phyloP scores from a whole-genome alignment of 495 filamentous ascomycete genomes.

The Penicillium coffeae region DNA sequence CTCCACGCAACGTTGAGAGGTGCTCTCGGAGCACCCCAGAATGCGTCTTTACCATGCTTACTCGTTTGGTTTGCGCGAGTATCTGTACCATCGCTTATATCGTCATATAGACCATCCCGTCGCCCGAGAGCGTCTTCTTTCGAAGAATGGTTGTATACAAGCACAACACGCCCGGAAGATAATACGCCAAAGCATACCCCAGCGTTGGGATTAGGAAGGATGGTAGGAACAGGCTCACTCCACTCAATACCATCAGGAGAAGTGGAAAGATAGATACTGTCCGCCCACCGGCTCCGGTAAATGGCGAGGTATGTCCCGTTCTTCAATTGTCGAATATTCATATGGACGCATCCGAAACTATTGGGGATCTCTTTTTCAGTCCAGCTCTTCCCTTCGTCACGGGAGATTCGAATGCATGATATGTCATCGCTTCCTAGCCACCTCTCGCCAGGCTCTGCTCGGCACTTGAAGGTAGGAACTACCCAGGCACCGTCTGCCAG shows the following conservation, averaged over 20 bases:
- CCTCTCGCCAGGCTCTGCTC: constrained; percentile 16
- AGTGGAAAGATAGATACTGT: constrained; percentile 18
- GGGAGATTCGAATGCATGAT: constrained; percentile 17
- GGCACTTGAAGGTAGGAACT: constrained; percentile 23
- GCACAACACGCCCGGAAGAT: constrained; percentile 19
- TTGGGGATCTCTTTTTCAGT: constrained; percentile 14
- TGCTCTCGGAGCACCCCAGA: constrained; percentile 24
- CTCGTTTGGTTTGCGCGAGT: constrained; percentile 16
- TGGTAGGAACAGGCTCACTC: constrained; percentile 17
- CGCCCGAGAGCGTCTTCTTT: constrained; percentile 18
- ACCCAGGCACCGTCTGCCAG: constrained; percentile 15
- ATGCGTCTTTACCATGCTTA: constrained; percentile 23
- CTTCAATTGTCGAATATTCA: constrained; percentile 22
- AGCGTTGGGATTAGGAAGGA: constrained; percentile 23
- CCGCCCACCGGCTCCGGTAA: constrained; percentile 24
- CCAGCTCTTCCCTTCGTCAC: constrained; percentile 18
- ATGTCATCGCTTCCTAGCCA: constrained; percentile 26
- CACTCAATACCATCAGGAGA: constrained; percentile 18
- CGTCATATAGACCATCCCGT: constrained; percentile 23
- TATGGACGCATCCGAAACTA: constrained; percentile 22
- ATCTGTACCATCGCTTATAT: constrained; percentile 21
- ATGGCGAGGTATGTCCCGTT: constrained; percentile 18
- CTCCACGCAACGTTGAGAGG: constrained; percentile 23
- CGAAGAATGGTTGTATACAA: constrained; percentile 25
- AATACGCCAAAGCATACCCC: constrained; percentile 24